Evolutionary conservation across 441 rosid species (phyloP).

Genomic region (Arabidopsis lyrata): DNA sequence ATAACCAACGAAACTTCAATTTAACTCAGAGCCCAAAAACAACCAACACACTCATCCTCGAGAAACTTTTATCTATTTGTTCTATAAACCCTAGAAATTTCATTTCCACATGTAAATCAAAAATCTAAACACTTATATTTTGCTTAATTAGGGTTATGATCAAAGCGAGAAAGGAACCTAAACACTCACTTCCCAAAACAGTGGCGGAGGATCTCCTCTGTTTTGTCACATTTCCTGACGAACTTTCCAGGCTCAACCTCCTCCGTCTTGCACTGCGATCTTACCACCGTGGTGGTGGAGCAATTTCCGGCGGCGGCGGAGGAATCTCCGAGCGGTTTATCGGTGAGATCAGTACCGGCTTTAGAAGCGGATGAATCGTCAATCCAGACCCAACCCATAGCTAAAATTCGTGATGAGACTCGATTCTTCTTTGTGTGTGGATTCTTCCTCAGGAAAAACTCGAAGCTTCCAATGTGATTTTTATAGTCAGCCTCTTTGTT

Average conservation of each 20-base stretch:
- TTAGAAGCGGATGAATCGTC: conserved; percentile 56
- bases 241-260: conserved; percentile 89
- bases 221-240: conserved; percentile 81
- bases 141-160: not conserved
- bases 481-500: not conserved
- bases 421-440: too few relatives aligned
- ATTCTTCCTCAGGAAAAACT: conserved; percentile 26
- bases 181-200: conserved; percentile 73
- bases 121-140: not conserved
- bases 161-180: not conserved
- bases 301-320: conserved; percentile 48
- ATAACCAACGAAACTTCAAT: not conserved
- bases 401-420: conserved; percentile 20
- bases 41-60: not conserved
- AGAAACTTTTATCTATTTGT: conserved; percentile 9
- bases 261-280: conserved; percentile 77
- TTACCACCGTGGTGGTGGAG: conserved; percentile 66
- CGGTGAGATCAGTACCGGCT: conserved; percentile 22
- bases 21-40: not conserved
- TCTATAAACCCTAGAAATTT: not conserved
- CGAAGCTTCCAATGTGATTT: not conserved
- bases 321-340: conserved; percentile 25
- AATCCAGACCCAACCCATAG: conserved; percentile 89
- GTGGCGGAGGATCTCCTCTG: conserved; percentile 69
- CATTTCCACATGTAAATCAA: not conserved